Conservation (phyloP, 106 monocot genomes). For the Alisma plantagoaquatica region DNA sequence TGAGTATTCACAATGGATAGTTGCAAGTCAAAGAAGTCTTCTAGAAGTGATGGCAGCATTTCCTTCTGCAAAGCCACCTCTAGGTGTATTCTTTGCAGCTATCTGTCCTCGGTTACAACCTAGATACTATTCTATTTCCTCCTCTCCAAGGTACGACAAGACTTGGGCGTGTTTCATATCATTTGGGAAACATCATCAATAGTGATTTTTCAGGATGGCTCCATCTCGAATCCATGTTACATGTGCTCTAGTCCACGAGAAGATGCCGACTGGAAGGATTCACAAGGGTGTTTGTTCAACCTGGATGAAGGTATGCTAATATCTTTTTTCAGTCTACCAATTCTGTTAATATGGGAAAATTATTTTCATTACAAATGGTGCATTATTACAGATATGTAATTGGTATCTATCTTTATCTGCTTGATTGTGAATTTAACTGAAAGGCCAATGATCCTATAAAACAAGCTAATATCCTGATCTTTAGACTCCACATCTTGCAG, state of each 20-base stretch:
- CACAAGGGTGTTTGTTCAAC: conserved; percentile 96
- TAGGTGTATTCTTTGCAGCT: conserved; percentile 97
- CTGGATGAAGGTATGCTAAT: conserved; percentile 86
- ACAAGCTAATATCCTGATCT: too few relatives aligned
- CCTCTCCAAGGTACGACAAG: conserved; percentile 63
- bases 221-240: conserved; percentile 93
- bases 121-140: conserved; percentile 97
- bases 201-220: conserved; percentile 40
- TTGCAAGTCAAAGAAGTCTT: conserved; percentile 88
- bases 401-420: too few relatives aligned
- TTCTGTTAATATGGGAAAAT: too few relatives aligned
- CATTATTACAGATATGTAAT: too few relatives aligned
- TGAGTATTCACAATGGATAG: conserved; percentile 82
- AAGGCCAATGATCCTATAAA: too few relatives aligned
- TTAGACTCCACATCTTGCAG: too few relatives aligned
- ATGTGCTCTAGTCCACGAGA: conserved; percentile 71
- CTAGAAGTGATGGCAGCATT: conserved; percentile 97
- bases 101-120: conserved; percentile 80
- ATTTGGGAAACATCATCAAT: too few relatives aligned
- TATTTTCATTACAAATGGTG: too few relatives aligned
- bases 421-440: too few relatives aligned
- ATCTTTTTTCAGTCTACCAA: too few relatives aligned
- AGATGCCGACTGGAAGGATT: conserved; percentile 87
- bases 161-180: too few relatives aligned
- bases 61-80: conserved; percentile 86